Evolutionary conservation across 257 asterid species (phyloP), one percentile per base, ranked within the genome.

Genomic region (Penstemon davidsonii): DNA sequence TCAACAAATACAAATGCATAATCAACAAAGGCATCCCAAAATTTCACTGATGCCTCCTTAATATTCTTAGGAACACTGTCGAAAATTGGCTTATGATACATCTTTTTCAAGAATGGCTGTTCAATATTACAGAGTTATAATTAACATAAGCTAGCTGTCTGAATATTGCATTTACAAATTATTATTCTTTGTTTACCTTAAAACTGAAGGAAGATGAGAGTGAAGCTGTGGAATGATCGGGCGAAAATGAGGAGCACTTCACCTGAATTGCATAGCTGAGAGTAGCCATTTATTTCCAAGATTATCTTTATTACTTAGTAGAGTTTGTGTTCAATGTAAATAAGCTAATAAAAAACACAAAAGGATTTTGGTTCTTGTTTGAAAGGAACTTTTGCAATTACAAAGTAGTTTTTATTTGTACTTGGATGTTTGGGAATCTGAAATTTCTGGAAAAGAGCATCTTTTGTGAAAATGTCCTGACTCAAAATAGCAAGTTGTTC

Each of bases 1-100:
- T 83, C 86, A 18, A 76, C 55, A 37, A 87, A 77, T 47, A 77
- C 76, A 44, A 77, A 85, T 8, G 78, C 56, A 4, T 55, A 63
- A 79, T 85, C 86, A 7, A 81, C 87, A 6, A 84, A 70, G 37
- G 76, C 77, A 68, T 87, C 89, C 40, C 85, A 33, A 56, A 85
- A 18, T 52, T 71, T 76, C 46, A 63, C 25, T 0, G 85, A 72
- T 4, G 75, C 75, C 41, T 79, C 76, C 75, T 78, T 83, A 6
- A 77, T 67, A 43, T 55, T 54, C 50, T 67, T 68, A 1, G 71
- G 47, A 11, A 80, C 73, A 11, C 73, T 64, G 11, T 64, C 56
- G 9, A 62, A 25, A 25, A 66, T 54, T 60, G 78, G 37, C 36
- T 54, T 78, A 1, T 53, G 72, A 55, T 66, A 73, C 59, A 82